Percentiles rank a stretch among this genome's conserved stretches.
Conservation (phyloP, 805 yeast species). For the Zygotorulaspora florentina region DNA sequence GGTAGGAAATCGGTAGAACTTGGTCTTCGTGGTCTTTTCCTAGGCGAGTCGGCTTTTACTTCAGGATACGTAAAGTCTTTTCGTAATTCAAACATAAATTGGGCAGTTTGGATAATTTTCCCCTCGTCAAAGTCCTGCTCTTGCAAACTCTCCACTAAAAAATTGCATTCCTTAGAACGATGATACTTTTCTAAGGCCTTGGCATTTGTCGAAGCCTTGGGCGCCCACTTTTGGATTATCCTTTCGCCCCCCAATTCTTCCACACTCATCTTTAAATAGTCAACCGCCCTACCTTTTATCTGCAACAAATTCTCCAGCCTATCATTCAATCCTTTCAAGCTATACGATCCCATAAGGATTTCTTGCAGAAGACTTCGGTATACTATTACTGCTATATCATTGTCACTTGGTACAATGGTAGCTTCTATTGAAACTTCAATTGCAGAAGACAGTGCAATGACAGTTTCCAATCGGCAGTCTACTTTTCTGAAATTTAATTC, state of each 20-base stretch:
- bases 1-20: slow-evolving; percentile 9
- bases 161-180: slow-evolving; percentile 4
- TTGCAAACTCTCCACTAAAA: slow-evolving; percentile 3
- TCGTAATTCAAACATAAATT: slow-evolving; percentile 3
- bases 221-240: slow-evolving; percentile 34
- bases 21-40: slow-evolving; percentile 5
- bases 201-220: slow-evolving; percentile 30
- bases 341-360: slow-evolving; percentile 2
- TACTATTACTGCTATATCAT: slow-evolving; percentile 1
- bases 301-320: slow-evolving; percentile 19
- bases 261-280: slow-evolving; percentile 29
- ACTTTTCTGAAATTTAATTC: slow-evolving; percentile 2
- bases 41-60: slow-evolving; percentile 4
- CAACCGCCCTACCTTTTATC: slow-evolving; percentile 33
- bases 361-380: slow-evolving; percentile 7
- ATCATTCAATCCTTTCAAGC: slow-evolving; percentile 2
- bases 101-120: slow-evolving; percentile 3
- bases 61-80: slow-evolving; percentile 4
- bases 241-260: slow-evolving; percentile 23
- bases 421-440: slow-evolving; percentile 5
- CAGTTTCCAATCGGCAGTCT: background rate
- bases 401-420: background rate
- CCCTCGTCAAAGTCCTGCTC: background rate
- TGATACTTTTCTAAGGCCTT: slow-evolving; percentile 19
- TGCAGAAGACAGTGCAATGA: slow-evolving; percentile 9